Evolutionary conservation across 176 grass and related monocot genomes (phyloP).

Genomic region (Cenchrus purpureus): DNA sequence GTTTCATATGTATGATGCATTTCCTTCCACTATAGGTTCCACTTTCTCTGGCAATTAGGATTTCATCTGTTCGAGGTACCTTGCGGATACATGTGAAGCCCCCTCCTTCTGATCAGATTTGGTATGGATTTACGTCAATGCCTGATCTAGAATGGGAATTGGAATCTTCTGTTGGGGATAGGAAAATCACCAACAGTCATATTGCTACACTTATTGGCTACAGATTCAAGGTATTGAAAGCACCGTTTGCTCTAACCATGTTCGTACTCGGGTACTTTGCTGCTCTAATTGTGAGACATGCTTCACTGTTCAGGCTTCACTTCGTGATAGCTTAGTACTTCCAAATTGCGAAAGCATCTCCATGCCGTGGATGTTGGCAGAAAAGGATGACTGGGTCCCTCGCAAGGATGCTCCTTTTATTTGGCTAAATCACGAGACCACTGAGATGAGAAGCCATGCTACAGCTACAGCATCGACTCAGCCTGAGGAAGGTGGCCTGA

Average conservation of each 20-base stretch:
- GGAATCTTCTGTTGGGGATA: slow-evolving; percentile 86
- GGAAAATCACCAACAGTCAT: slow-evolving; percentile 76
- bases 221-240: slow-evolving; percentile 79
- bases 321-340: slow-evolving; percentile 71
- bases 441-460: slow-evolving; percentile 37
- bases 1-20: not conserved
- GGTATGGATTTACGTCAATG: slow-evolving; percentile 86
- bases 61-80: slow-evolving; percentile 65
- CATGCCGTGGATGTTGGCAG: slow-evolving; percentile 82
- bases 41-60: slow-evolving; percentile 76
- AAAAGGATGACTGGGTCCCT: slow-evolving; percentile 90
- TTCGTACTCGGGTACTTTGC: slow-evolving; percentile 11
- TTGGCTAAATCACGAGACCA: slow-evolving; percentile 63
- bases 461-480: slow-evolving; percentile 16
- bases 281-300: slow-evolving; percentile 31
- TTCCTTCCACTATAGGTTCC: slow-evolving; percentile 70
- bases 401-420: slow-evolving; percentile 76
- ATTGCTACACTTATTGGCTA: slow-evolving; percentile 72
- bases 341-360: slow-evolving; percentile 91
- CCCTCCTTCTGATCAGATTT: slow-evolving; percentile 91
- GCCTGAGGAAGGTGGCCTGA: slow-evolving; percentile 46
- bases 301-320: slow-evolving; percentile 57
- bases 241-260: slow-evolving; percentile 1
- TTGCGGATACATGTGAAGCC: slow-evolving; percentile 86
- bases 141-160: slow-evolving; percentile 92